A percentile compares a stretch with the other conserved stretches of the same genome.
Conservation (phyloP, 164 flowering plant genomes). For the Macadamia tetraphylla region DNA sequence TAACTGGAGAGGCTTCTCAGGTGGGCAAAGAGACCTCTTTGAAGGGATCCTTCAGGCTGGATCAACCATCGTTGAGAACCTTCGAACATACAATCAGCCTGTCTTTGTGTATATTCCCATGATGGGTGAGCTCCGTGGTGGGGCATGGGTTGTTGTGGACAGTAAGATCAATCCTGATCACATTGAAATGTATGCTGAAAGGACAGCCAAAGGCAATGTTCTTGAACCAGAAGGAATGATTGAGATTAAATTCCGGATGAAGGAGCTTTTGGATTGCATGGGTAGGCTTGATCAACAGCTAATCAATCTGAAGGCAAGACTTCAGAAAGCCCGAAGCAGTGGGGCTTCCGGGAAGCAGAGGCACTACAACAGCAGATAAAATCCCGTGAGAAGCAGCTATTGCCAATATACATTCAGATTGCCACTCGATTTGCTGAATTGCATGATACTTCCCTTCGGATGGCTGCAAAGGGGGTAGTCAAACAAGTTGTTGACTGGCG, state of each 20-base stretch:
- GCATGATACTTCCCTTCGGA: slow-evolving; percentile 91
- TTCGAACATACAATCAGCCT: slow-evolving; percentile 88
- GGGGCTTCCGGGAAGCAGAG: slow-evolving; percentile 26
- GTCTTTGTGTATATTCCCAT: slow-evolving; percentile 94
- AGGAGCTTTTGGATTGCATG: slow-evolving; percentile 88
- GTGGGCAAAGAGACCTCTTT: slow-evolving; percentile 97
- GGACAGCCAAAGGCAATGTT: slow-evolving; percentile 92
- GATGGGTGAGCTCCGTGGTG: slow-evolving; percentile 98
- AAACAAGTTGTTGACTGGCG: slow-evolving; percentile 77
- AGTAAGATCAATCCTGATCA: slow-evolving; percentile 86
- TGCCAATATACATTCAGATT: slow-evolving; percentile 90
- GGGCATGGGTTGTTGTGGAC: slow-evolving; percentile 99
- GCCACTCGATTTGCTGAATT: slow-evolving; percentile 95
- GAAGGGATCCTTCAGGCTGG: slow-evolving; percentile 99
- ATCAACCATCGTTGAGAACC: slow-evolving; percentile 94
- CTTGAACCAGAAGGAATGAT: slow-evolving; percentile 99
- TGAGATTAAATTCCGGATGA: slow-evolving; percentile 86
- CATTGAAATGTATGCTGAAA: slow-evolving; percentile 96
- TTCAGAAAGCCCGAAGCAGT: slow-evolving; percentile 44
- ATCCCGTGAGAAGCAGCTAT: slow-evolving; percentile 80
- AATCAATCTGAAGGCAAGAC: slow-evolving; percentile 52
- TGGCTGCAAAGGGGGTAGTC: slow-evolving; percentile 97
- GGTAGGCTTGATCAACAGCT: slow-evolving; percentile 78
- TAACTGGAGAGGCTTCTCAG: slow-evolving; percentile 99
- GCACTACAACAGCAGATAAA: slow-evolving; percentile 55